Evolutionary conservation across 208 protist genomes (phyloP).

Genomic region (Trypanosoma lewisi): DNA sequence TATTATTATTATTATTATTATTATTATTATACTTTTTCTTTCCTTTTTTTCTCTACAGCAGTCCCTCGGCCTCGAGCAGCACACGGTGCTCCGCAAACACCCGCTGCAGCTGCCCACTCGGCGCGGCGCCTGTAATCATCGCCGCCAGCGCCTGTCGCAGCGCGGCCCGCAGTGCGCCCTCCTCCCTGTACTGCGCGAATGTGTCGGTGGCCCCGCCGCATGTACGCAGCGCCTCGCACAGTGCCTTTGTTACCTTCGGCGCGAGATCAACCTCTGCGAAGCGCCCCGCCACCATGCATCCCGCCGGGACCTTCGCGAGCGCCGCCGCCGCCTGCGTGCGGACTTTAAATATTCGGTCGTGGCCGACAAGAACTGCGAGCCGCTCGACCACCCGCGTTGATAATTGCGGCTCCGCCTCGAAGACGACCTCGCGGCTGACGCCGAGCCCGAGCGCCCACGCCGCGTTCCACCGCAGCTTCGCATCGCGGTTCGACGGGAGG

Average conservation of each 20-base stretch:
- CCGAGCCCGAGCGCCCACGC: constrained; percentile 64
- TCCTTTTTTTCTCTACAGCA: constrained; percentile 31
- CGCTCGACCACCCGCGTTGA: constrained; percentile 49
- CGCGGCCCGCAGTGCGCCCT: constrained; percentile 45
- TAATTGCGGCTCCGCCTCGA: constrained; percentile 63
- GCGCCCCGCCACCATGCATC: constrained; percentile 28
- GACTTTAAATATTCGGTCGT: constrained; percentile 80
- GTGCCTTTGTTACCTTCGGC: constrained; percentile 42
- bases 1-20: background rate
- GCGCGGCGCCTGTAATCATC: constrained; percentile 48
- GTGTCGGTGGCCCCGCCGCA: constrained; percentile 40
- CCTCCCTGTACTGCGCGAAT: constrained; percentile 67
- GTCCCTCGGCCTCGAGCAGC: constrained; percentile 40
- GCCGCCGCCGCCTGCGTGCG: constrained; percentile 72
- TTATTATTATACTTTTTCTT: background rate
- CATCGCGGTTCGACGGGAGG: constrained; percentile 33
- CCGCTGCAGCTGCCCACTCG: constrained; percentile 53
- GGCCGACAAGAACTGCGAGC: constrained; percentile 43
- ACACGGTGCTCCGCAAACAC: constrained; percentile 46
- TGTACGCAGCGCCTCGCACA: constrained; percentile 55
- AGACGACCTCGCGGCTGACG: constrained; percentile 48
- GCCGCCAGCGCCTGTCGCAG: constrained; percentile 32
- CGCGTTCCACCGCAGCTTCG: constrained; percentile 82
- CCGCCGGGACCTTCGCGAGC: constrained; percentile 32
- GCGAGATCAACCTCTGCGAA: constrained; percentile 44